phyloP scores from a whole-genome alignment of 1,284 basidiomycete genomes.

The Puccinia brachypodii region DNA sequence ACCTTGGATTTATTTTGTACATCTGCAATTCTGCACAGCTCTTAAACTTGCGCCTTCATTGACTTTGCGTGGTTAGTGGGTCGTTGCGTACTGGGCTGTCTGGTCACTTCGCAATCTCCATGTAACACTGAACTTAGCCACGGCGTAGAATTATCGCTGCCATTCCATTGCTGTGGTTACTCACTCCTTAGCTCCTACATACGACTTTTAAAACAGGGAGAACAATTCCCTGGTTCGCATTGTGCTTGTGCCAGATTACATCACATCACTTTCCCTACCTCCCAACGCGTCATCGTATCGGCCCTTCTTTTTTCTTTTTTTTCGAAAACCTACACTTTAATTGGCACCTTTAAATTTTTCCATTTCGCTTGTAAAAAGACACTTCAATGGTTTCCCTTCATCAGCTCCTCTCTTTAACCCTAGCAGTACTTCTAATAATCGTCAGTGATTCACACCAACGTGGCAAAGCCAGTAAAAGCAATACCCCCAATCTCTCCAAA shows the following conservation, averaged over 20 bases:
- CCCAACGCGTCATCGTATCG: background rate
- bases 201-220: background rate
- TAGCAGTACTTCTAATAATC: background rate
- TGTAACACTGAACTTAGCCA: background rate
- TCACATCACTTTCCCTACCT: background rate
- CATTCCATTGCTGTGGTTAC: conserved; percentile 2
- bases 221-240: background rate
- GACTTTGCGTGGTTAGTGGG: no score
- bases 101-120: background rate
- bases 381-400: conserved; percentile 5
- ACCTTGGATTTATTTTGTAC: no score
- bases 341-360: background rate
- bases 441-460: background rate
- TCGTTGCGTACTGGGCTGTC: background rate
- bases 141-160: background rate
- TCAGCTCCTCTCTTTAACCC: background rate
- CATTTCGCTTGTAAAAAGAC: background rate
- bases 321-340: background rate
- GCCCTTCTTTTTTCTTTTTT: background rate
- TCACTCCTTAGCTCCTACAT: background rate
- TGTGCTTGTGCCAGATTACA: background rate
- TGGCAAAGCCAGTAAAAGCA: background rate
- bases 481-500: background rate
- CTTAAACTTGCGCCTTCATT: no score
- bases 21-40: no score